Base-by-base conservation (phyloP, 192 early-diverging fungal genomes). In the Backusella sp. region DNA sequence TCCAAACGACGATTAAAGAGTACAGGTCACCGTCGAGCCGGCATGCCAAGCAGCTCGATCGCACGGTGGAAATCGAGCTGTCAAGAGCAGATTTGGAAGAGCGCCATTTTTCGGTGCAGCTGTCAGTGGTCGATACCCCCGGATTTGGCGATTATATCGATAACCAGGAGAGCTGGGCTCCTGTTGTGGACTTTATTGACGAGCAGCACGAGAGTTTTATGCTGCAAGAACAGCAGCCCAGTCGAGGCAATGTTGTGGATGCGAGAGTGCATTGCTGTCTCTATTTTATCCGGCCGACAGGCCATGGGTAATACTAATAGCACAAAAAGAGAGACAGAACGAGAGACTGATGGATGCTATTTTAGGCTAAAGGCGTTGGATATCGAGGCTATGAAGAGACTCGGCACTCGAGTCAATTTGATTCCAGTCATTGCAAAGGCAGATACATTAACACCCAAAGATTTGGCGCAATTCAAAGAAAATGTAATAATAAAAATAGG, bases 61-160 rank as follows among this genome's bases (percentile, higher is more conserved):
- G 93, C 77, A 99, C 97, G 37, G 97, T 99, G 49, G 93, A 97
- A 78, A 99, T 99, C 86, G 97, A 96, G 79, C 94, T 99, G 69
- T 94, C 96, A 73, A 95, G 96, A 79, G 97, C 97, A 73, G 97
- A 96, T n/a, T 90, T 99, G 70, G 96, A 99, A 82, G 98, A 99
- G 82, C 96, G 94, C 77, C 93, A 92, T 44, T 95, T 99, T 73
- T 90, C 91, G 74, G 89, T 99, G 66, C 93, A 94, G 77, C 89
- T 99, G 9, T 97, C 91, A 42, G 94, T 99, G 32, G 95, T 97
- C 34, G 98, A 99, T 81, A 98, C 98, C 17, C 98, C 98, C 49
- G 98, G 98, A 19, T 99, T 95, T 82, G 96, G 98, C 76, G 98
- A 99, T 79, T 96, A 94, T 82, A 94, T 99, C 79, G 98, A 98